Conservation (phyloP, 83 land plant species). For the Larix sibirica region DNA sequence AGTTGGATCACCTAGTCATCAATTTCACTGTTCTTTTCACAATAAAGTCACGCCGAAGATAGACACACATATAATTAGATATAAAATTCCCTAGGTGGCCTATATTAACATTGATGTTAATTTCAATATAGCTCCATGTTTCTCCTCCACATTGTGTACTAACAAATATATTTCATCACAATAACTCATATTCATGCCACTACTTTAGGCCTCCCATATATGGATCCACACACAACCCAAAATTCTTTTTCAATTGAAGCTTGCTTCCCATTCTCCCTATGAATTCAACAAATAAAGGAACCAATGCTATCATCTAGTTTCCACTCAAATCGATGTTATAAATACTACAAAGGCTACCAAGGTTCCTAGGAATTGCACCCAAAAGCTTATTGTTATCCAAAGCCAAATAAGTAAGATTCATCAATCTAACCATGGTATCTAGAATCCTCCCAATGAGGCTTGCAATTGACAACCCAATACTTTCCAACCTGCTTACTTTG, state of each 20-base stretch:
- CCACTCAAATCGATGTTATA: background rate
- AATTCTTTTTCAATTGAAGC: background rate
- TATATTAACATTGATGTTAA: too few relatives aligned
- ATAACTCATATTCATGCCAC: too few relatives aligned
- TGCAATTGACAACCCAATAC: constrained; percentile 41
- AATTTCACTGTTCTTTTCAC: too few relatives aligned
- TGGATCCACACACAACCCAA: background rate
- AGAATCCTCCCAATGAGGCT: constrained; percentile 51
- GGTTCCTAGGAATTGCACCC: background rate
- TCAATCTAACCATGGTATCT: constrained; percentile 25
- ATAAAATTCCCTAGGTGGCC: too few relatives aligned
- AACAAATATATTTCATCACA: too few relatives aligned
- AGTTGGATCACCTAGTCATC: too few relatives aligned
- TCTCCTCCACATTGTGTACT: too few relatives aligned
- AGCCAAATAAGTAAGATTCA: constrained; percentile 37
- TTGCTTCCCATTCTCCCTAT: background rate
- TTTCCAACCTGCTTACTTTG: constrained; percentile 25
- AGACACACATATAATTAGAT: too few relatives aligned
- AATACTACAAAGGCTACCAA: background rate
- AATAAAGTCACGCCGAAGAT: too few relatives aligned
- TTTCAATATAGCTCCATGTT: too few relatives aligned
- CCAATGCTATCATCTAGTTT: background rate
- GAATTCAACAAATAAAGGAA: background rate
- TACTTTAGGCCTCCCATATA: too few relatives aligned
- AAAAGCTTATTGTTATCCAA: constrained; percentile 31